Evolutionary conservation across 148 eudicot species (phyloP).

Genomic region (Rhododendron henanense): DNA sequence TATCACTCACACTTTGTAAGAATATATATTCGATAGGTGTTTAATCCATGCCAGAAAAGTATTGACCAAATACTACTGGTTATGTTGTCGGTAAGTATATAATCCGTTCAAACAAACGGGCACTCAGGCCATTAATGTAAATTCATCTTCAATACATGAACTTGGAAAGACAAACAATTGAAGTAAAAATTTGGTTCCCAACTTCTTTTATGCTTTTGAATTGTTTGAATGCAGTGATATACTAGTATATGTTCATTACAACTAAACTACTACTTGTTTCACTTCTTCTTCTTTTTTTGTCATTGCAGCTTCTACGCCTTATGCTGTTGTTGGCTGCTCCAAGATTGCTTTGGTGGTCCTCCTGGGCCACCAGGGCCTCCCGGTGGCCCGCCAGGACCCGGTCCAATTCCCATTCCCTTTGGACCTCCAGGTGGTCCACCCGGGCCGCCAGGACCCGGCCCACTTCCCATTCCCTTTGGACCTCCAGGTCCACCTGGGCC

Average conservation of each 20-base stretch:
- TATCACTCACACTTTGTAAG: not conserved
- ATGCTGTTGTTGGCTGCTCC: slow-evolving; percentile 40
- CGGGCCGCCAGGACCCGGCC: not conserved
- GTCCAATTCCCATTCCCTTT: not conserved
- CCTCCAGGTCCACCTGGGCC: not conserved
- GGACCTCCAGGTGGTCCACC: slow-evolving; percentile 15
- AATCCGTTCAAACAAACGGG: not conserved
- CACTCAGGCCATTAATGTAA: not conserved
- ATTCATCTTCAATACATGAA: not conserved
- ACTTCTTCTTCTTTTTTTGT: slow-evolving; percentile 11
- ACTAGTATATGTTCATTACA: not conserved
- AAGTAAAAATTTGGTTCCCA: not conserved
- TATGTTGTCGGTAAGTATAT: no score
- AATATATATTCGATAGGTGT: not conserved
- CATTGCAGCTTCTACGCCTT: slow-evolving; percentile 31
- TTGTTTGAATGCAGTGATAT: not conserved
- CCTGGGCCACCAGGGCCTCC: slow-evolving; percentile 4
- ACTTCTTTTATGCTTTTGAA: not conserved
- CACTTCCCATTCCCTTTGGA: not conserved
- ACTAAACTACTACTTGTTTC: slow-evolving; percentile 8
- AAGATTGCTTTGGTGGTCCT: slow-evolving; percentile 33
- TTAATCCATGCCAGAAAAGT: not conserved
- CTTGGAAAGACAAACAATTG: not conserved
- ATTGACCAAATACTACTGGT: not conserved
- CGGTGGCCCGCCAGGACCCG: slow-evolving; percentile 5